Base-by-base conservation (phyloP, 1,284 basidiomycete species). In the Moniliophthora roreri region DNA sequence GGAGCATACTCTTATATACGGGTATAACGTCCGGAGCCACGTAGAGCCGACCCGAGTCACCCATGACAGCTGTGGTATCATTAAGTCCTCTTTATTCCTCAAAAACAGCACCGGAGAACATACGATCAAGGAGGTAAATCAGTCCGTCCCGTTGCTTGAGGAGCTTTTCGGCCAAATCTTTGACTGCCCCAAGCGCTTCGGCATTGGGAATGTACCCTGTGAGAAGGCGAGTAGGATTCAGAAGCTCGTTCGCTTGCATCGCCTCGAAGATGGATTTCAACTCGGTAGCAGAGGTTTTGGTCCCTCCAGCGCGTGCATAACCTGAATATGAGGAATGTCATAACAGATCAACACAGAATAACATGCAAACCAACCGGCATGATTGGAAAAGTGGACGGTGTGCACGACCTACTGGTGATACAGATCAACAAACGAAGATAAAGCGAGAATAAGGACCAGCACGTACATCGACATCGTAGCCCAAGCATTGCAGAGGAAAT, bases 301-400 rank as follows among this genome's bases (percentile, higher is more conserved):
- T 81, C 1, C 93, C 93, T 44, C 88, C 87, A 38, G 81, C 80
- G 36, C 80, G 79, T 9, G 84, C 83, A 73, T 95, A 95, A 6
- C 91, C 92, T 93, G n/a, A n/a, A n/a, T n/a, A 1, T 46, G 18
- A 21, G 26, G n/a, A 8, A 16, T 18, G 20, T 10, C 24, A 23
- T 28, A 23, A 2, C n/a, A n/a, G n/a, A n/a, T n/a, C n/a, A n/a
- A n/a, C n/a, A n/a, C n/a, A n/a, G n/a, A n/a, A n/a, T n/a, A 11
- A 38, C 16, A 37, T 52, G 18, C 80, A 51, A 53, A 88, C 95
- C 95, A 53, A 88, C 95, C 95, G 4, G 94, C 85, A 68, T 99
- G 96, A 63, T 99, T 99, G 13, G 91, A 92, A 64, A 84, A 97
- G 63, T 98, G 93, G 44, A 98, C 96, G 0, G 95, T 97, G 69